Base-by-base conservation (phyloP, 1,139 yeast species). In the Zygosaccharomyces sapae region DNA sequence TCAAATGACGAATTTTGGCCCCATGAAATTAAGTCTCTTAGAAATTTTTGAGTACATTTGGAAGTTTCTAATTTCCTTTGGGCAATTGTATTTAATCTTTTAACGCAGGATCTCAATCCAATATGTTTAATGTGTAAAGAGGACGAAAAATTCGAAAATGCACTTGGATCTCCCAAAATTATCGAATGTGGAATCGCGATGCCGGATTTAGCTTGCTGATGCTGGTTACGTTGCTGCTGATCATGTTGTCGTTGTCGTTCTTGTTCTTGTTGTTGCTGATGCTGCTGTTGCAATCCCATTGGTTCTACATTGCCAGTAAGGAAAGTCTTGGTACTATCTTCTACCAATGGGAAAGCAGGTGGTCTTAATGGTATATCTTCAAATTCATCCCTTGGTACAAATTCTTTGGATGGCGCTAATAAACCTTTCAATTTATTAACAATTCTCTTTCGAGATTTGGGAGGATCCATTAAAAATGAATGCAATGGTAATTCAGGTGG, bases 11-110 rank as follows among this genome's bases (percentile, higher is more conserved):
- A 48, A 34, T 54, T 55, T 22, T 56, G 52, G 30, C 57, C 53
- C 66, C 66, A 62, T 16, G 49, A 38, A 10, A 46, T 43, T 31
- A 61, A 36, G 37, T 61, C 63, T 18, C 47, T 48, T 4, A 59
- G 40, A 29, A 61, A 56, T 39, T 57, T 59, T 31, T 51, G 52
- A 9, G 51, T 55, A n/a, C 52, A 41, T 38, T 56, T 61, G 6
- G 52, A 46, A 4, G 55, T 52, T 18, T 49, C 61, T 16, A 48
- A 50, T 43, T 58, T 61, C 40, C 52, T 55, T 6, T 46, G 48
- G 2, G 62, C 57, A 33, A 62, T 49, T 12, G 51, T 46, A 18
- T 36, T 34, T 16, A 61, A 38, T n/a, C 62, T 46, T 30, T 54
- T 61, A 25, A 53, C 53, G n/a, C 59, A 45, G 13, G 56, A 47